Percentiles rank a stretch among this genome's conserved stretches.
phyloP scores from a whole-genome alignment of 108 stramenopile species.

The Chaetoceros tenuissimus region DNA sequence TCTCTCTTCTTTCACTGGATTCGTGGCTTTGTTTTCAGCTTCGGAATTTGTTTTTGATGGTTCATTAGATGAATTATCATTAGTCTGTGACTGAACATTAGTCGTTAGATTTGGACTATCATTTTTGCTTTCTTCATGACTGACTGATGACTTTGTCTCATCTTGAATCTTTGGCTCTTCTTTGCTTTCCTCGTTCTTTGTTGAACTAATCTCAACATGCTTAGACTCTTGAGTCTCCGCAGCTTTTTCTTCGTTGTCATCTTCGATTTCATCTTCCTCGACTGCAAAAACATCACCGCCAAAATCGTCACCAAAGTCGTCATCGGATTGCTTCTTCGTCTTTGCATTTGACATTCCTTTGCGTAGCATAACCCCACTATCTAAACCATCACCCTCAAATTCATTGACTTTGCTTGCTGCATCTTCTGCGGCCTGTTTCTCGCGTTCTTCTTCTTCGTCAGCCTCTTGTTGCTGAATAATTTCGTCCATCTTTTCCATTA shows the following conservation, averaged over 20 bases:
- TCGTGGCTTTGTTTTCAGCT: slow-evolving; percentile 4
- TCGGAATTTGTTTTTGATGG: slow-evolving; percentile 6
- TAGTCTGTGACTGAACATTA: slow-evolving; percentile 1
- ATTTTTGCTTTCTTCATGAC: neutral
- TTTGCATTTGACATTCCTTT: slow-evolving; percentile 27
- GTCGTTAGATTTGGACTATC: slow-evolving; percentile 1
- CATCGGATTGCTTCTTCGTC: slow-evolving; percentile 16
- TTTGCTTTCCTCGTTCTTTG: slow-evolving; percentile 8
- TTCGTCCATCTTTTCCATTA: slow-evolving; percentile 74
- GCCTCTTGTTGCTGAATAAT: slow-evolving; percentile 71
- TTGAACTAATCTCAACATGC: neutral
- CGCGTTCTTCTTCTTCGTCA: slow-evolving; percentile 31
- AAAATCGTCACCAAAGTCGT: slow-evolving; percentile 69
- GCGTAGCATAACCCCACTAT: slow-evolving; percentile 51
- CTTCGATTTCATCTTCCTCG: slow-evolving; percentile 24
- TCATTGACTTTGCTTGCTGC: slow-evolving; percentile 21
- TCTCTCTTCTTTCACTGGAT: slow-evolving; percentile 2
- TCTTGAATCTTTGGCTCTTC: neutral
- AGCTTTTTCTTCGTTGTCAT: slow-evolving; percentile 11
- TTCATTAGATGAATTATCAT: slow-evolving; percentile 7
- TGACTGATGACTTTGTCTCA: slow-evolving; percentile 8
- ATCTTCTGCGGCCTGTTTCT: slow-evolving; percentile 9
- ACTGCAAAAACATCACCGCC: slow-evolving; percentile 87
- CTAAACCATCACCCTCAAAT: slow-evolving; percentile 44
- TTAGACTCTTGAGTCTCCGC: slow-evolving; percentile 13